These are phyloP conservation scores for Teratosphaeria viscida DNA, from an alignment of 2,329 filamentous ascomycete genomes.

Conservation along the genomic window DNA sequence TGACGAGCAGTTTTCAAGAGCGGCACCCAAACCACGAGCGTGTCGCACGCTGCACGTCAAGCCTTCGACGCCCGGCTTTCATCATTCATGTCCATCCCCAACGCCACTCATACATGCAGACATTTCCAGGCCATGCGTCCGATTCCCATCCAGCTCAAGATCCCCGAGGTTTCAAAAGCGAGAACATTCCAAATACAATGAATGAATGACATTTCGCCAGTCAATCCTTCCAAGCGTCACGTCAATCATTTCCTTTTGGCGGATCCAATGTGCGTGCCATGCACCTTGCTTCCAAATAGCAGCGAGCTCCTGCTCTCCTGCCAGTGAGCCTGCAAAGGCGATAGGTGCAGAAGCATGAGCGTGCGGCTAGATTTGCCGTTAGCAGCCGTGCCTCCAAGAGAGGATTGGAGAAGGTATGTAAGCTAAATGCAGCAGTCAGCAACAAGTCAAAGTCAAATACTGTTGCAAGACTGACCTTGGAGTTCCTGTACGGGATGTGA, in stretches of 20 bases:
- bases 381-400: conserved; percentile 68
- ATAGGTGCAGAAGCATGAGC: conserved; percentile 98
- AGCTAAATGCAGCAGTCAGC: conserved; percentile 40
- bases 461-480: conserved; percentile 53
- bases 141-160: neutral
- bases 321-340: conserved; percentile 78
- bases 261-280: conserved; percentile 86
- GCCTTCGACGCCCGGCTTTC: neutral
- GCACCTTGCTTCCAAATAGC: conserved; percentile 86
- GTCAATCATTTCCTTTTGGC: conserved; percentile 48
- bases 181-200: neutral
- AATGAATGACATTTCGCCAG: too few species aligned
- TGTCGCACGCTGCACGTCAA: neutral
- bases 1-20: neutral
- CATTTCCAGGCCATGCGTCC: neutral
- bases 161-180: neutral
- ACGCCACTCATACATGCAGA: neutral
- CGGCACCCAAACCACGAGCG: too few species aligned
- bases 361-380: conserved; percentile 58
- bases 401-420: conserved; percentile 90
- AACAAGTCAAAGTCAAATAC: neutral
- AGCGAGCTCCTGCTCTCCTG: conserved; percentile 90
- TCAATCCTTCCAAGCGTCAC: neutral
- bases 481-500: conserved; percentile 91
- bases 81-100: neutral